These are phyloP conservation scores for Phytophthora fragariae DNA, from an alignment of 352 stramenopile genomes.

Conservation along the genomic window DNA sequence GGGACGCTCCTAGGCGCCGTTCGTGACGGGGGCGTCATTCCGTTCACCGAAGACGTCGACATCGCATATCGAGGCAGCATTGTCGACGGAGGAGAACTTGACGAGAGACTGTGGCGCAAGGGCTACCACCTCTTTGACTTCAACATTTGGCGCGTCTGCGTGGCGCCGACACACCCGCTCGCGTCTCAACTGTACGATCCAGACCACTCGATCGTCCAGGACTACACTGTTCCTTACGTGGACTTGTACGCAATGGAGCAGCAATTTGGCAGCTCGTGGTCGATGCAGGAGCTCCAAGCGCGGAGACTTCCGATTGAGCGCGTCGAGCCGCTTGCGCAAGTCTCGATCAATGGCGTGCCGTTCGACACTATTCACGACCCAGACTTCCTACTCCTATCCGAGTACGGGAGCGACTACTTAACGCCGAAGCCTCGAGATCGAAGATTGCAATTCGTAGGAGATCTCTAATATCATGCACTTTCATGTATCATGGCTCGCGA, in stretches of 20 bases:
- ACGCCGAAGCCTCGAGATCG: conserved; percentile 23
- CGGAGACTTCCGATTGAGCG: conserved; percentile 19
- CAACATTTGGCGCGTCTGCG: conserved; percentile 47
- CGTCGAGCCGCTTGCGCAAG: conserved; percentile 28
- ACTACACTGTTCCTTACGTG: conserved; percentile 39
- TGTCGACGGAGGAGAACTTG: conserved; percentile 17
- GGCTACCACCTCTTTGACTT: conserved; percentile 57
- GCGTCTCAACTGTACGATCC: conserved; percentile 46
- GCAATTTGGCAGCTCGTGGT: conserved; percentile 10
- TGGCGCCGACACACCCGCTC: conserved; percentile 47
- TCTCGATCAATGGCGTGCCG: conserved; percentile 35
- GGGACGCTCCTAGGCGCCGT: conserved; percentile 57
- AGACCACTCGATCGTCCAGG: conserved; percentile 7
- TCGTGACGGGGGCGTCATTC: conserved; percentile 49
- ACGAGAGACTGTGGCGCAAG: conserved; percentile 38
- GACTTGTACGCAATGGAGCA: conserved; percentile 43
- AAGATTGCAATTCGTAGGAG: conserved; percentile 6
- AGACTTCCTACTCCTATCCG: conserved; percentile 31
- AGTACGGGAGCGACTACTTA: conserved; percentile 47
- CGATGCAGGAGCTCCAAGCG: conserved; percentile 35
- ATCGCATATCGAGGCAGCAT: conserved; percentile 41
- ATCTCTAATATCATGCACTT: neutral
- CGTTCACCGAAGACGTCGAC: conserved; percentile 62
- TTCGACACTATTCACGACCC: conserved; percentile 45
- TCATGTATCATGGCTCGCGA: no score